A percentile compares a stretch with the other conserved stretches of the same genome.
Conservation (phyloP, 805 yeast genomes). For the Hanseniaspora pseudoguilliermondii region DNA sequence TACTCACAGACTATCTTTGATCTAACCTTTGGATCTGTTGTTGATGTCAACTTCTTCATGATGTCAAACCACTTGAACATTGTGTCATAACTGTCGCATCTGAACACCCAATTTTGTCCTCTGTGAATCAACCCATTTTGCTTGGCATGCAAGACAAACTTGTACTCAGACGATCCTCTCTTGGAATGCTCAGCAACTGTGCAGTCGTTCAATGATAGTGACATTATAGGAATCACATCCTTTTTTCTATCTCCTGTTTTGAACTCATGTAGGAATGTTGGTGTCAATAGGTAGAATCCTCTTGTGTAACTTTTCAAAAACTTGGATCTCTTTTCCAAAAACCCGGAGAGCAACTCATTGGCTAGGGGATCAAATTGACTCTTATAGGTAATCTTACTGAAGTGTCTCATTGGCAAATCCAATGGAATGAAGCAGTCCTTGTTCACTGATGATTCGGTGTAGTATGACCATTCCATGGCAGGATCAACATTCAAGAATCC, state of each 20-base stretch:
- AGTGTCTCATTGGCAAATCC: slow-evolving; percentile 54
- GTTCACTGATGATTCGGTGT: slow-evolving; percentile 5
- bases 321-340: slow-evolving; percentile 79
- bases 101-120: slow-evolving; percentile 89
- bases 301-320: slow-evolving; percentile 79
- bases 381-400: slow-evolving; percentile 51
- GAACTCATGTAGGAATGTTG: slow-evolving; percentile 81
- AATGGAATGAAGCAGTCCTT: slow-evolving; percentile 47
- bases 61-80: slow-evolving; percentile 83
- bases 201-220: slow-evolving; percentile 66
- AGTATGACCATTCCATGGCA: slow-evolving; percentile 65
- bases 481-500: slow-evolving; percentile 71
- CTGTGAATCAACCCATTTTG: slow-evolving; percentile 62
- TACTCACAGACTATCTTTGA: slow-evolving; percentile 32
- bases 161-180: slow-evolving; percentile 54
- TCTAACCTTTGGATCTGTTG: slow-evolving; percentile 49
- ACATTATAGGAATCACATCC: slow-evolving; percentile 73
- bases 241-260: slow-evolving; percentile 69
- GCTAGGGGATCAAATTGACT: slow-evolving; percentile 60
- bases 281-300: slow-evolving; percentile 85
- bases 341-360: slow-evolving; percentile 59
- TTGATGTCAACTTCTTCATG: slow-evolving; percentile 50
- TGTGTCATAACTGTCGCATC: slow-evolving; percentile 66
- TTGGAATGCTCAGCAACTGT: slow-evolving; percentile 71
- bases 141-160: slow-evolving; percentile 69